Base-by-base conservation (phyloP, 2,329 filamentous ascomycete genomes). In the Ascochyta fabae region DNA sequence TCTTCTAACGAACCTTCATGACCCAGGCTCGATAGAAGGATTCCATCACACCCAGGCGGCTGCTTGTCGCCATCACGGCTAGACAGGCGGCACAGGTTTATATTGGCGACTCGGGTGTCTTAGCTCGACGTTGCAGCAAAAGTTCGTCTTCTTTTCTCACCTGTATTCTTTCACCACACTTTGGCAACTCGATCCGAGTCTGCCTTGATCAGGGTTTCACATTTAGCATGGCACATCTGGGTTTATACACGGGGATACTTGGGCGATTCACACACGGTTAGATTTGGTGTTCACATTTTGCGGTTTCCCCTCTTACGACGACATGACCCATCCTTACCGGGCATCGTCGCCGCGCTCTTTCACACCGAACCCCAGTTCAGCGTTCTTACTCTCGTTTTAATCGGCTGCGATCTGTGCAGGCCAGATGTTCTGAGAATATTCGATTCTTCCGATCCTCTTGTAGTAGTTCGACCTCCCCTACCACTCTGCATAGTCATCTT, bases 351-450 rank as follows among this genome's bases (percentile, higher is more conserved):
- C 70, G 69, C 62, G 67, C 58, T 53, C 59, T 55, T 48, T 50
- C 49, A 48, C 43, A 50, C 53, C 48, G 31, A 51, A 52, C 49
- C 43, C 49, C 55, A 39, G 55, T 61, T 65, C 71, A 70, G 69
- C 64, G 65, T 74, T 72, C 61, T 60, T 74, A 74, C 73, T 59
- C 69, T 75, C 72, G 70, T 75, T 76, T 70, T 76, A 75, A 75
- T 76, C 51, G 59, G 65, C 62, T 46, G 61, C 59, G 34, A 33
- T 33, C 45, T 46, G 27, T 38, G 59, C 53, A 47, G 48, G 52
- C 62, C 59, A 57, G 42, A 56, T 60, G 64, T 72, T 72, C 69
- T 71, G 69, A 59, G 62, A 72, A 72, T 72, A 53, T 69, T 69
- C 68, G 59, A 61, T 70, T 70, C 68, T 59, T 60, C 58, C 58